phyloP scores from a whole-genome alignment of 306 rosid genomes.

The Vicia sativa region DNA sequence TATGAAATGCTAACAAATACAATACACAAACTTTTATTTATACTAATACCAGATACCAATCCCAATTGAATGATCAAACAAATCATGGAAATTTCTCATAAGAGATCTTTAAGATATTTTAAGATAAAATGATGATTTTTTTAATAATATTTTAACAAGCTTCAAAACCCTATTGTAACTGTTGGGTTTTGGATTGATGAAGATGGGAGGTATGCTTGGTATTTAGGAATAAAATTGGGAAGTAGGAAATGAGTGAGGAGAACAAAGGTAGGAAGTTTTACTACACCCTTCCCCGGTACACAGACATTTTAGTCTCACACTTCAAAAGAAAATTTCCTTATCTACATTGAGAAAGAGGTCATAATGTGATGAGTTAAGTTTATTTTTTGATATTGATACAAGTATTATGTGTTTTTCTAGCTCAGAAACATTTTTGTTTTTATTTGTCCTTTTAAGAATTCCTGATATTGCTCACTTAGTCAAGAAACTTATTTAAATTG shows the following conservation, averaged over 20 bases:
- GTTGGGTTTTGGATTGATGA: slow-evolving; percentile 26
- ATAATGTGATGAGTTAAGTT: slow-evolving; percentile 10
- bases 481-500: slow-evolving; percentile 14
- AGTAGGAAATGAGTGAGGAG: slow-evolving; percentile 8
- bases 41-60: background rate
- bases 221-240: slow-evolving; percentile 15
- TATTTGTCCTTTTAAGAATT: background rate
- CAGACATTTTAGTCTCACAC: background rate
- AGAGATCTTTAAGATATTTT: slow-evolving; percentile 5
- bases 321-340: slow-evolving; percentile 19
- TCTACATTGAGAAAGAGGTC: slow-evolving; percentile 10
- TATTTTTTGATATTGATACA: background rate
- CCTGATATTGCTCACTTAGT: slow-evolving; percentile 8
- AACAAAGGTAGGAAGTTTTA: slow-evolving; percentile 6
- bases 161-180: slow-evolving; percentile 18
- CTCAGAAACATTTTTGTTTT: slow-evolving; percentile 1
- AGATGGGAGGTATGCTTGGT: slow-evolving; percentile 16
- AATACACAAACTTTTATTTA: slow-evolving; percentile 16
- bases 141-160: background rate
- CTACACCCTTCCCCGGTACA: slow-evolving; percentile 24
- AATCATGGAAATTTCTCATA: slow-evolving; percentile 26
- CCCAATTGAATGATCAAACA: background rate
- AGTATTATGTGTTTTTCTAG: background rate
- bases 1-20: background rate
- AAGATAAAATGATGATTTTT: slow-evolving; percentile 11